phyloP scores from a whole-genome alignment of 805 yeast species.

The Suhomyces emberorum region DNA sequence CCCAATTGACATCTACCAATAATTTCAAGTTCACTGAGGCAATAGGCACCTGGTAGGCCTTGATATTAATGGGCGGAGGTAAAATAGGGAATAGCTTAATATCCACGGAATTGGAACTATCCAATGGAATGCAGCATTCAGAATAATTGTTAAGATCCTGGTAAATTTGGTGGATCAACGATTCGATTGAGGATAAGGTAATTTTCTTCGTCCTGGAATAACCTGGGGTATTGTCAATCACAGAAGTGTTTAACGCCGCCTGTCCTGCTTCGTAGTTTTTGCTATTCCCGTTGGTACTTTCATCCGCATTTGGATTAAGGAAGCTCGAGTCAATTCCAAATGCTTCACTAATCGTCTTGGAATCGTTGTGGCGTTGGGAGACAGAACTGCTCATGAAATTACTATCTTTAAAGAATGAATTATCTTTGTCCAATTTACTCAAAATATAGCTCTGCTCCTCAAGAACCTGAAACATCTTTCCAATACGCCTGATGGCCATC shows the following conservation, averaged over 20 bases:
- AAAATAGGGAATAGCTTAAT: slow-evolving; percentile 90
- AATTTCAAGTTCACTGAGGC: slow-evolving; percentile 73
- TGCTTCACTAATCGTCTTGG: background rate
- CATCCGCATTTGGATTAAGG: background rate
- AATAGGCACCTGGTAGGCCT: slow-evolving; percentile 86
- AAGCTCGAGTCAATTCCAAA: slow-evolving; percentile 4
- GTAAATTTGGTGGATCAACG: slow-evolving; percentile 81
- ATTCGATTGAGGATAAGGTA: slow-evolving; percentile 51
- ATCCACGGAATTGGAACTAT: slow-evolving; percentile 84
- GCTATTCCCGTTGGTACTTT: background rate
- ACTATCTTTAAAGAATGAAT: slow-evolving; percentile 36
- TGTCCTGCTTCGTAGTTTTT: background rate
- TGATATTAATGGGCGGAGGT: slow-evolving; percentile 71
- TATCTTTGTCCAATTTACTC: slow-evolving; percentile 47
- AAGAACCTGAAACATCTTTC: slow-evolving; percentile 81
- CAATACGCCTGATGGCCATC: slow-evolving; percentile 76
- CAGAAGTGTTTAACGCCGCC: background rate
- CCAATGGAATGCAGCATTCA: slow-evolving; percentile 93
- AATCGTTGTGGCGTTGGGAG: background rate
- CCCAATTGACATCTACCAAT: slow-evolving; percentile 91
- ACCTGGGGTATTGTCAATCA: slow-evolving; percentile 27
- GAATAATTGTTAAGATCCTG: slow-evolving; percentile 94
- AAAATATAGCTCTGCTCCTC: slow-evolving; percentile 85
- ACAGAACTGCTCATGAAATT: background rate
- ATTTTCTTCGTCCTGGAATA: slow-evolving; percentile 32